phyloP scores from a whole-genome alignment of 768 basidiomycete genomes.

The Pisolithus albus region DNA sequence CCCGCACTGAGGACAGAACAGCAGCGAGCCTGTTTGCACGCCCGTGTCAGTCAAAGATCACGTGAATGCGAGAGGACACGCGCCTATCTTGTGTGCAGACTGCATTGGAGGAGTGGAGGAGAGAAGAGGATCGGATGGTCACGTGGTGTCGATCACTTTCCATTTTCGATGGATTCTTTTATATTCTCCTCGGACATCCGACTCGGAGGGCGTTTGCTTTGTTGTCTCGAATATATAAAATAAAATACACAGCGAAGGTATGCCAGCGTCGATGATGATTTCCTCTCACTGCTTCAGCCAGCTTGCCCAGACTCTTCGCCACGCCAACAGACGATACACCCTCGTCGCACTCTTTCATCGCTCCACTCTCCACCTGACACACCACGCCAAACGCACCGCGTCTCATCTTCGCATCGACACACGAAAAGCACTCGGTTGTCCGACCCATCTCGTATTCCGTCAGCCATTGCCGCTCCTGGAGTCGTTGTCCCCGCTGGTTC shows the following conservation, averaged over 20 bases:
- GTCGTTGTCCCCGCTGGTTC: constrained; percentile 8
- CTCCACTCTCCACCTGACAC: constrained; percentile 27
- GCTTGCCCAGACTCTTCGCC: constrained; percentile 35
- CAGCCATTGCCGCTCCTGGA: constrained; percentile 35
- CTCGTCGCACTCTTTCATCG: constrained; percentile 35
- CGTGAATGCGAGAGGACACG: constrained; percentile 13
- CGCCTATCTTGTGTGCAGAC: constrained; percentile 45
- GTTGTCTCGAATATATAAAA: too few relatives aligned
- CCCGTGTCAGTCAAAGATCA: too few relatives aligned
- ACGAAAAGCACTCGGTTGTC: constrained; percentile 34
- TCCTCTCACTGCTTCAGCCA: constrained; percentile 24
- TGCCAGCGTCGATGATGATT: background rate
- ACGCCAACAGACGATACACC: constrained; percentile 37
- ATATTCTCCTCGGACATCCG: background rate
- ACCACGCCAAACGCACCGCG: constrained; percentile 47
- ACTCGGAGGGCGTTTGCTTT: too few relatives aligned
- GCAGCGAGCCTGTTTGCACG: constrained; percentile 60
- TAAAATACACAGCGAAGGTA: background rate
- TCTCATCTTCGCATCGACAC: constrained; percentile 37
- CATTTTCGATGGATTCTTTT: background rate
- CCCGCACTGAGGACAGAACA: constrained; percentile 93
- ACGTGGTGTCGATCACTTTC: background rate
- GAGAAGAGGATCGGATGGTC: background rate
- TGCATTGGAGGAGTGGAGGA: constrained; percentile 17
- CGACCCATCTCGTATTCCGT: constrained; percentile 33